Conservation (phyloP, 2,329 filamentous ascomycete genomes). For the Periconia sp. region DNA sequence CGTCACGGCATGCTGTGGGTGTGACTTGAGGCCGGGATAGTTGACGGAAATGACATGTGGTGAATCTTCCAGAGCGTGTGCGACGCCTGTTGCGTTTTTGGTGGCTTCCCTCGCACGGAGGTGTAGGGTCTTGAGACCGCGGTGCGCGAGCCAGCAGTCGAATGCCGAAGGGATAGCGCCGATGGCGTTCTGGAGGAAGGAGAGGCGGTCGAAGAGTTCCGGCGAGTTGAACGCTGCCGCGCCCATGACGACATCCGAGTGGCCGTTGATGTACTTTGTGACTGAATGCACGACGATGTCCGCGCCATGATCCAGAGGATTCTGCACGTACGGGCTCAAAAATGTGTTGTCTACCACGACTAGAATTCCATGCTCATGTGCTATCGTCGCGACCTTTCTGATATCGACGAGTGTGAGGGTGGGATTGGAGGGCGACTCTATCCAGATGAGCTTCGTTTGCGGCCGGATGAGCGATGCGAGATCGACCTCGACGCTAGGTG, state of each 20-base stretch:
- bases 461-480: conserved; percentile 83
- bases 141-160: conserved; percentile 97
- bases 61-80: conserved; percentile 76
- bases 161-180: conserved; percentile 94
- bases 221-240: conserved; percentile 93
- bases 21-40: conserved; percentile 89
- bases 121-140: conserved; percentile 95
- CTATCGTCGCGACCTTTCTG: conserved; percentile 78
- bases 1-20: conserved; percentile 85
- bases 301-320: conserved; percentile 91
- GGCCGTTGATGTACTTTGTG: conserved; percentile 99
- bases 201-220: conserved; percentile 74
- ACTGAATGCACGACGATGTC: conserved; percentile 97
- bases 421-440: conserved; percentile 93
- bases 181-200: conserved; percentile 96
- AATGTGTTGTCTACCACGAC: conserved; percentile 99
- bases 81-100: conserved; percentile 79
- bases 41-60: conserved; percentile 88
- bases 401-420: conserved; percentile 94
- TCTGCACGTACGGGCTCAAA: conserved; percentile 94
- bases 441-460: conserved; percentile 95
- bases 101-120: conserved; percentile 86
- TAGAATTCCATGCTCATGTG: conserved; percentile 85
- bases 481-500: conserved; percentile 88
- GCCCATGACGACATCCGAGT: conserved; percentile 96